These are phyloP conservation scores for Venustampulla echinocandica DNA, from an alignment of 495 filamentous ascomycete species.

Conservation along the genomic window DNA sequence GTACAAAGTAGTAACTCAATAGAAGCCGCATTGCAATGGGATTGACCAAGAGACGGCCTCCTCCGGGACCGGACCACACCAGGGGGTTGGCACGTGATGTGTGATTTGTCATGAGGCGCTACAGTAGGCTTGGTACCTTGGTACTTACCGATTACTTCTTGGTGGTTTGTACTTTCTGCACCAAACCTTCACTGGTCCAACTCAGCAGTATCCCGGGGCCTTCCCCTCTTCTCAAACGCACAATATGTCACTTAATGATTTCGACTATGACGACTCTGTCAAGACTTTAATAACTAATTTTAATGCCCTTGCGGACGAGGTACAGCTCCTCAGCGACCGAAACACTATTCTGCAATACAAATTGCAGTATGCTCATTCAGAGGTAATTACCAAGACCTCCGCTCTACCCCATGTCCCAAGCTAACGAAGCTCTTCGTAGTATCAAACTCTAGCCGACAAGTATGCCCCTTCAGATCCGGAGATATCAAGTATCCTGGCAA, in stretches of 20 bases:
- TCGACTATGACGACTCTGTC: conserved; percentile 29
- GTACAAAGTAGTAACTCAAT: too few species aligned
- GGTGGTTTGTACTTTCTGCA: too few species aligned
- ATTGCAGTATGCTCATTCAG: conserved; percentile 47
- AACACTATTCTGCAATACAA: conserved; percentile 50
- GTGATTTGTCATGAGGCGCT: too few species aligned
- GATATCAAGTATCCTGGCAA: conserved; percentile 43
- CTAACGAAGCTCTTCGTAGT: conserved; percentile 27
- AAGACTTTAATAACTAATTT: conserved; percentile 51
- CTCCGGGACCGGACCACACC: too few species aligned
- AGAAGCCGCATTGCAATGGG: too few species aligned
- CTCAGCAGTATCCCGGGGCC: too few species aligned
- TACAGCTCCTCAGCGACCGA: conserved; percentile 44
- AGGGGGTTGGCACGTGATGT: too few species aligned
- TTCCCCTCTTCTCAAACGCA: too few species aligned
- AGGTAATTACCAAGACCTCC: conserved; percentile 30
- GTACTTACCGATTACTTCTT: too few species aligned
- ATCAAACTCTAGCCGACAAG: conserved; percentile 48
- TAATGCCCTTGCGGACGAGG: conserved; percentile 52
- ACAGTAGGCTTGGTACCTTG: too few species aligned
- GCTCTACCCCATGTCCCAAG: conserved; percentile 11
- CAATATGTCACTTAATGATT: conserved; percentile 19
- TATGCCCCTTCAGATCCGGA: conserved; percentile 45
- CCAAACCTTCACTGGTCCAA: too few species aligned
- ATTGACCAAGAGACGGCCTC: too few species aligned